Percentiles rank a stretch among this genome's conserved stretches.
phyloP scores from a whole-genome alignment of 306 rosid species.

The Geum urbanum region DNA sequence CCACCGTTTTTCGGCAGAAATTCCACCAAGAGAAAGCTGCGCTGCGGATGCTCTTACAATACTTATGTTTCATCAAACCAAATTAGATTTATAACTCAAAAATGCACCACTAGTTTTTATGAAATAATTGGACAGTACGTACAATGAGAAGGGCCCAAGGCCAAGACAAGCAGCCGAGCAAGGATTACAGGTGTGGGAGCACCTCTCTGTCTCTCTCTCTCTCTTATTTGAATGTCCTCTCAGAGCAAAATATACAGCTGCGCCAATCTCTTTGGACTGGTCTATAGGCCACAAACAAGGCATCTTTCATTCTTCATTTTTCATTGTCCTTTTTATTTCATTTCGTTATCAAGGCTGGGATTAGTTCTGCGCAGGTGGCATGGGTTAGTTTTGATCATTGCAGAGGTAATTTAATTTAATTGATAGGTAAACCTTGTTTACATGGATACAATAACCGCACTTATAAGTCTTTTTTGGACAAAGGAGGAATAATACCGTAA shows the following conservation, averaged over 20 bases:
- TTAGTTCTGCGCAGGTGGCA: background rate
- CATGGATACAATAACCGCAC: too few species aligned
- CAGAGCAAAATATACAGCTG: background rate
- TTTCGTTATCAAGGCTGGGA: background rate
- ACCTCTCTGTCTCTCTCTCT: too few species aligned
- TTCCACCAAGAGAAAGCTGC: too few species aligned
- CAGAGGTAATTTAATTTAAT: too few species aligned
- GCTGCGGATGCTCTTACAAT: too few species aligned
- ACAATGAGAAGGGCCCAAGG: background rate
- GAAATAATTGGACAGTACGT: background rate
- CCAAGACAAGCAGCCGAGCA: background rate
- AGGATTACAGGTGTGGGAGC: background rate
- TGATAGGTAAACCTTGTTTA: too few species aligned
- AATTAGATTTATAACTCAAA: background rate
- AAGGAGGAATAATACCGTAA: background rate
- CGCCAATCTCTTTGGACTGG: background rate
- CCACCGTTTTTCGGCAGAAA: too few species aligned
- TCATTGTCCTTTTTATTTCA: background rate
- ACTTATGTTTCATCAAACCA: background rate
- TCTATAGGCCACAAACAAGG: background rate
- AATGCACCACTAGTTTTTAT: background rate
- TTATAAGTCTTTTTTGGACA: too few species aligned
- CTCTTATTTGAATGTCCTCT: background rate
- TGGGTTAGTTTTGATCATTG: too few species aligned
- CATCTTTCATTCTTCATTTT: background rate